Percentiles rank a stretch among this genome's conserved stretches.
Evolutionary conservation across 2,329 filamentous ascomycete species (phyloP).

Genomic region (Cladobotryum mycophilum): DNA sequence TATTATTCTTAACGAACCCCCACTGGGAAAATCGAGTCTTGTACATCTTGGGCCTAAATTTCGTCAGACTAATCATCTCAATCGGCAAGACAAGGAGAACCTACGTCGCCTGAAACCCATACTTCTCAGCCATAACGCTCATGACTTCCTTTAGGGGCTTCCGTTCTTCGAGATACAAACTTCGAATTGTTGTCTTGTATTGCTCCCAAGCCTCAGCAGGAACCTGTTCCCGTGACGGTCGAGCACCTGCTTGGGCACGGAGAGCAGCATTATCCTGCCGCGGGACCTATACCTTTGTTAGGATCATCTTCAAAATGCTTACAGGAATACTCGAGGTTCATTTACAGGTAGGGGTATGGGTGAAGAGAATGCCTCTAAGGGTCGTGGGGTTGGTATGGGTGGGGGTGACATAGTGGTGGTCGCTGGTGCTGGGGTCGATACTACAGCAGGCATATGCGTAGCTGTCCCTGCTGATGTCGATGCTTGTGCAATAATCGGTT

Average conservation of each 20-base stretch:
- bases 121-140: slow-evolving; percentile 43
- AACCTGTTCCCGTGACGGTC: slow-evolving; percentile 37
- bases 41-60: slow-evolving; percentile 45
- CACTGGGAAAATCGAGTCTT: slow-evolving; percentile 50
- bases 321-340: not conserved
- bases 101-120: slow-evolving; percentile 45
- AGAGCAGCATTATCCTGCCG: slow-evolving; percentile 24
- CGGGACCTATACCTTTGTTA: slow-evolving; percentile 17
- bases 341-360: slow-evolving; percentile 23
- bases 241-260: slow-evolving; percentile 26
- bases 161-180: slow-evolving; percentile 43
- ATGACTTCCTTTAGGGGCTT: slow-evolving; percentile 48
- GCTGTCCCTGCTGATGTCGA: slow-evolving; percentile 14
- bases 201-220: slow-evolving; percentile 43
- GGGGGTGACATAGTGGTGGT: slow-evolving; percentile 9
- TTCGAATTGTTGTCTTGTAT: slow-evolving; percentile 39
- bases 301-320: not conserved
- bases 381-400: slow-evolving; percentile 22
- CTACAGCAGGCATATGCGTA: slow-evolving; percentile 8
- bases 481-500: slow-evolving; percentile 13
- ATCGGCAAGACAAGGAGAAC: slow-evolving; percentile 13
- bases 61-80: slow-evolving; percentile 13
- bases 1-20: slow-evolving; percentile 51
- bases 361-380: slow-evolving; percentile 19
- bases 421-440: slow-evolving; percentile 5